These are phyloP conservation scores for Hypoxylon sp. DNA, from an alignment of 2,329 filamentous ascomycete species.

Conservation along the genomic window DNA sequence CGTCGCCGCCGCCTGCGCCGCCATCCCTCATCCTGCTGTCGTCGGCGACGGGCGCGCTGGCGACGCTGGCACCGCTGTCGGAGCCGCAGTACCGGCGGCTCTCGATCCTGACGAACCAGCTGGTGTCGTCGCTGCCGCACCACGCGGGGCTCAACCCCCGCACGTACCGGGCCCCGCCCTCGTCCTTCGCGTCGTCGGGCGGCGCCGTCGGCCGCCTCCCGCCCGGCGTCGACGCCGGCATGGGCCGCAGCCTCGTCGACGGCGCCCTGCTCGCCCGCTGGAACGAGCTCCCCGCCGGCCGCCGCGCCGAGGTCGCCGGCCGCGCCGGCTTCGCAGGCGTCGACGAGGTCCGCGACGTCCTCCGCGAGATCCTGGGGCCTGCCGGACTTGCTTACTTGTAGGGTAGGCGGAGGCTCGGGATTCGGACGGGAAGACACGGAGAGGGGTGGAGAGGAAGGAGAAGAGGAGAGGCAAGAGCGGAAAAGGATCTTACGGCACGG, in stretches of 20 bases:
- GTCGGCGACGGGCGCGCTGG: conserved; percentile 78
- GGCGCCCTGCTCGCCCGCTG: conserved; percentile 78
- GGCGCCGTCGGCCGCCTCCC: conserved; percentile 51
- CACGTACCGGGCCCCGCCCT: conserved; percentile 70
- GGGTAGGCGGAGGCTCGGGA: too few species aligned
- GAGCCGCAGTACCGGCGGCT: conserved; percentile 87
- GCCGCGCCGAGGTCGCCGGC: conserved; percentile 74
- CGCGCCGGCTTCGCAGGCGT: conserved; percentile 72
- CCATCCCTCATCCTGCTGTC: conserved; percentile 69
- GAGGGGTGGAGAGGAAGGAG: too few species aligned
- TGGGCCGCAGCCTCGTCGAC: conserved; percentile 76
- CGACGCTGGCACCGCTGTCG: conserved; percentile 77
- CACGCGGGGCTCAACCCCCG: conserved; percentile 84
- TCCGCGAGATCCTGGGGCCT: conserved; percentile 62
- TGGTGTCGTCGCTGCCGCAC: conserved; percentile 78
- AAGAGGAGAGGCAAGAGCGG: too few species aligned
- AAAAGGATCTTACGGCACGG: too few species aligned
- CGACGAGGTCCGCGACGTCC: conserved; percentile 69
- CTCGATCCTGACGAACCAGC: conserved; percentile 79
- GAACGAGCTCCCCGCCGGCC: conserved; percentile 76
- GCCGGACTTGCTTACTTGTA: conserved; percentile 61
- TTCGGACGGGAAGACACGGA: too few species aligned
- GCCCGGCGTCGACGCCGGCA: conserved; percentile 65
- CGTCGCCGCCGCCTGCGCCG: conserved; percentile 38
- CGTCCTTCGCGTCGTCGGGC: conserved; percentile 56